Evolutionary conservation across 352 stramenopile genomes (phyloP).

Genomic region (Lagenidium giganteum): DNA sequence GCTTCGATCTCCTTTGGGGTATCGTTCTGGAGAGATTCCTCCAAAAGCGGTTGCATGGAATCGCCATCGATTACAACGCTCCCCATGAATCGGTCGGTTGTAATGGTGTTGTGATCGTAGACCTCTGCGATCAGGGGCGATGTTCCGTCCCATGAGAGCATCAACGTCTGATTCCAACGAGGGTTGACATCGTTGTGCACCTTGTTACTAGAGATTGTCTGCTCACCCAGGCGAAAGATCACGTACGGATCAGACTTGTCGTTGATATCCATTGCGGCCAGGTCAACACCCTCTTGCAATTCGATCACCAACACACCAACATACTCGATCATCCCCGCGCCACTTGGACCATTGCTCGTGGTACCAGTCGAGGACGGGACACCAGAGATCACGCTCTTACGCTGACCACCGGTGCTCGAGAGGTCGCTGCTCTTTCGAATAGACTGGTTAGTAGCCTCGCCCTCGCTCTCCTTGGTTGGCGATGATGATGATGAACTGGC

Average conservation of each 20-base stretch:
- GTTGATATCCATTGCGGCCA: slow-evolving; percentile 70
- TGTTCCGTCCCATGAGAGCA: slow-evolving; percentile 75
- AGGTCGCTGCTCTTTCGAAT: slow-evolving; percentile 13
- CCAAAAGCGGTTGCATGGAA: slow-evolving; percentile 28
- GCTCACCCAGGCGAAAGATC: slow-evolving; percentile 63
- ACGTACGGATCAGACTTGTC: slow-evolving; percentile 81
- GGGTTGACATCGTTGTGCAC: slow-evolving; percentile 70
- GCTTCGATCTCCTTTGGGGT: slow-evolving; percentile 27
- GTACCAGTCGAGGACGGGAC: not conserved
- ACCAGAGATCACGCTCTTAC: not conserved
- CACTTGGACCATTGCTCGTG: slow-evolving; percentile 11
- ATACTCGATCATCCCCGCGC: slow-evolving; percentile 74
- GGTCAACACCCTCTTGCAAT: slow-evolving; percentile 50
- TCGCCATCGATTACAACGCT: slow-evolving; percentile 37
- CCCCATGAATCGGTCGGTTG: slow-evolving; percentile 62
- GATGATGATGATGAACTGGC: no score
- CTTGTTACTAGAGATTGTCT: slow-evolving; percentile 59
- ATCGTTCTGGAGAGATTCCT: not conserved
- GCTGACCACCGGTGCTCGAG: not conserved
- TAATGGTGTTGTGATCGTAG: slow-evolving; percentile 70
- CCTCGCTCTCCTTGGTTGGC: not conserved
- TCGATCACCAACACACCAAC: slow-evolving; percentile 73
- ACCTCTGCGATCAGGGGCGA: slow-evolving; percentile 64
- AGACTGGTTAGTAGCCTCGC: no score
- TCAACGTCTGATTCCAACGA: slow-evolving; percentile 58